Conservation (phyloP, 257 asterid species). For the Solanum gandarillasii region DNA sequence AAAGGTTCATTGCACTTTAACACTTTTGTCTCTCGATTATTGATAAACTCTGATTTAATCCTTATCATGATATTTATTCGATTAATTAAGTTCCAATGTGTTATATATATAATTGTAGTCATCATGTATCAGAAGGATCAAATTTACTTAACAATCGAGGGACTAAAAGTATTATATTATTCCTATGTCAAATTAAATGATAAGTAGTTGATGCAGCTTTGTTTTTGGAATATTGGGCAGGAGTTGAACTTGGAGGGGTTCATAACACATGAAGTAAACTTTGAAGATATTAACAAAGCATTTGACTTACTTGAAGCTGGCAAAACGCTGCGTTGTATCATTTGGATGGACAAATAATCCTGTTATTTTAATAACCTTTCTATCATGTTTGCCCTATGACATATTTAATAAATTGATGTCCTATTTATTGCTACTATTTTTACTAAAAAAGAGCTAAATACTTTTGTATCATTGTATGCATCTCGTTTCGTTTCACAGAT, state of each 20-base stretch:
- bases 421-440: neutral
- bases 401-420: neutral
- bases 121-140: no score
- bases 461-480: neutral
- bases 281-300: conserved; percentile 25
- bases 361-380: neutral
- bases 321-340: conserved; percentile 27
- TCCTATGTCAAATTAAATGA: neutral
- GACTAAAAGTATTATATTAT: neutral
- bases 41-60: no score
- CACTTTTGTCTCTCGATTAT: neutral
- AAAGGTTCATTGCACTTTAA: neutral
- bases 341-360: conserved; percentile 21
- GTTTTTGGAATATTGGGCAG: conserved; percentile 1
- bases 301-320: conserved; percentile 27
- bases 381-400: neutral
- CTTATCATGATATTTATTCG: no score
- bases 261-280: conserved; percentile 22
- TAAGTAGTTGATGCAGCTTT: neutral
- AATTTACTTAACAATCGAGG: neutral
- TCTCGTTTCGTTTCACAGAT: neutral
- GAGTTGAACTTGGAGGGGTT: conserved; percentile 25
- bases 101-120: neutral
- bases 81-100: neutral
- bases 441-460: neutral